phyloP scores from a whole-genome alignment of 371 early-diverging fungal species.

The Mucor plumbeus region DNA sequence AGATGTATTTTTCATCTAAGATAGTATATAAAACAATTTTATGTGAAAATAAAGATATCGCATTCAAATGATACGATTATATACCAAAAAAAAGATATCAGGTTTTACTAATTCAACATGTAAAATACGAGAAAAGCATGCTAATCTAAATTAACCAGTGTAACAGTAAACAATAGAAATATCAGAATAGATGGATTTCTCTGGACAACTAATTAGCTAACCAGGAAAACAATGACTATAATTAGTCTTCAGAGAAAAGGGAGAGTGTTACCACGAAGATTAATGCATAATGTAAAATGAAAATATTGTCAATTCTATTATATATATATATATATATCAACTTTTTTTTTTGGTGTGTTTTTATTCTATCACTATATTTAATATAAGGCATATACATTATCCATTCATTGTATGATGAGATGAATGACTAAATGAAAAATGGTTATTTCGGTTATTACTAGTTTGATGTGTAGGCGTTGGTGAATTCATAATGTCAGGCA shows the following conservation, averaged over 20 bases:
- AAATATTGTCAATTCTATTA: not conserved
- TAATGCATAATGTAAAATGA: not conserved
- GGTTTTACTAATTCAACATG: no score
- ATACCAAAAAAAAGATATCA: no score
- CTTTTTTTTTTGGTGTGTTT: not conserved
- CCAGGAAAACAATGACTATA: not conserved
- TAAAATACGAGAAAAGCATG: no score
- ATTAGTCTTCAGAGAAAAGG: not conserved
- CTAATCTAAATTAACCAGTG: not conserved
- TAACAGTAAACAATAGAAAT: constrained; percentile 8
- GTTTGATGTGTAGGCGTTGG: constrained; percentile 1
- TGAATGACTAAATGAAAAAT: not conserved
- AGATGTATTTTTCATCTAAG: no score
- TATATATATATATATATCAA: no score
- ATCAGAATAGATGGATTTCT: constrained; percentile 7
- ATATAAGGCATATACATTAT: not conserved
- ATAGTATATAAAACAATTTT: no score
- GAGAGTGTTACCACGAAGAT: not conserved
- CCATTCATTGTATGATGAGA: constrained; percentile 6
- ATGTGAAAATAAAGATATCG: no score
- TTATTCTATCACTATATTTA: not conserved
- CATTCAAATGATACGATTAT: no score
- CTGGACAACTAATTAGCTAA: not conserved
- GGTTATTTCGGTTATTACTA: not conserved
- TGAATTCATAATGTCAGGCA: constrained; percentile 7